phyloP scores from a whole-genome alignment of 2,329 filamentous ascomycete species.

The Dissoconium aciculare region DNA sequence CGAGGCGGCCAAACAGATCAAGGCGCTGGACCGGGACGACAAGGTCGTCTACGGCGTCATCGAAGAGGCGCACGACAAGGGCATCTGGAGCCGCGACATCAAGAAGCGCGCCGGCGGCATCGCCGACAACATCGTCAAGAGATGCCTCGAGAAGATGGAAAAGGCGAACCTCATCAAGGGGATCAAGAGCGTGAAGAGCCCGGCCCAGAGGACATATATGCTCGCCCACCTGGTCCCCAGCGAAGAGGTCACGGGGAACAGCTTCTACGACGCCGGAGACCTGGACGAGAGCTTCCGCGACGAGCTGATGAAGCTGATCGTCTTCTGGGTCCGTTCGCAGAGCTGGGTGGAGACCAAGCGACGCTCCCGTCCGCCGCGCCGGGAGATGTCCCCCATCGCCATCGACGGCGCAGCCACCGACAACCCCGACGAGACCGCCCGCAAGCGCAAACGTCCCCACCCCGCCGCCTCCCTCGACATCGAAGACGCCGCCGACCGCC shows the following conservation, averaged over 20 bases:
- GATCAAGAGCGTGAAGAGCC: constrained; percentile 83
- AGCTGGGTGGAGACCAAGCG: constrained; percentile 49
- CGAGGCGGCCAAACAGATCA: constrained; percentile 22
- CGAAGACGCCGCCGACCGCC: constrained; percentile 17
- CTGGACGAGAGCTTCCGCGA: constrained; percentile 81
- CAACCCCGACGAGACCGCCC: constrained; percentile 4
- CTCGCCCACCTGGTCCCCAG: constrained; percentile 69
- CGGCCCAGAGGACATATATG: constrained; percentile 92
- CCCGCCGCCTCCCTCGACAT: constrained; percentile 15
- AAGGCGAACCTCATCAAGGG: constrained; percentile 67
- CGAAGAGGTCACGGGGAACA: constrained; percentile 81
- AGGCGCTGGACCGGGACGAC: constrained; percentile 49
- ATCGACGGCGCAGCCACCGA: constrained; percentile 3
- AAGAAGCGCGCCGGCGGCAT: constrained; percentile 52
- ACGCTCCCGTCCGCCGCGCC: constrained; percentile 1
- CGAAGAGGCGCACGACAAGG: constrained; percentile 68
- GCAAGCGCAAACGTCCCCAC: constrained; percentile 16
- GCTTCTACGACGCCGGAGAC: constrained; percentile 86
- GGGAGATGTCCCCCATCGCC: constrained; percentile 3
- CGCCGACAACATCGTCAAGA: constrained; percentile 70
- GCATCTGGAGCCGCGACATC: constrained; percentile 82
- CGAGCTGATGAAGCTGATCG: constrained; percentile 56
- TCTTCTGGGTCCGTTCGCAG: constrained; percentile 54
- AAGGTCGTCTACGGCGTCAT: constrained; percentile 77
- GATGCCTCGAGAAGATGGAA: constrained; percentile 71